Percentiles rank a stretch among this genome's conserved stretches.
These are phyloP conservation scores for Exophiala xenobiotica DNA, from an alignment of 2,329 filamentous ascomycete species.

Conservation along the genomic window DNA sequence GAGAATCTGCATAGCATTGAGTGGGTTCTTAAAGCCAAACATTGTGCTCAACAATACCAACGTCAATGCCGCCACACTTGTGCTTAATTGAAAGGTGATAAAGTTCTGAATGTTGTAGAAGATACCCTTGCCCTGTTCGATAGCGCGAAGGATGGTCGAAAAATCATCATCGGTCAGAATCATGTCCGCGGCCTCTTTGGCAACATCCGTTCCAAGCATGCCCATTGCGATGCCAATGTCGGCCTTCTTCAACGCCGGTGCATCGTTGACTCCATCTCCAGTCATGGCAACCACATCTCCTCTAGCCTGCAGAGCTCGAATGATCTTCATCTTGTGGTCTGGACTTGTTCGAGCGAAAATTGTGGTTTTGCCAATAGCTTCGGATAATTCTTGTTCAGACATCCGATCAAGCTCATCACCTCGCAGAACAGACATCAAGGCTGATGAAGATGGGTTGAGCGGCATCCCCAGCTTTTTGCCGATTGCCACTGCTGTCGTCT, in stretches of 20 bases:
- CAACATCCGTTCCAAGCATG: conserved; percentile 88
- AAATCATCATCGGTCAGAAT: conserved; percentile 88
- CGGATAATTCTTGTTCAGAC: conserved; percentile 78
- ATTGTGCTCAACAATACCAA: conserved; percentile 90
- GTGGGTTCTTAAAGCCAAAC: conserved; percentile 87
- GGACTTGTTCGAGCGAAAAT: conserved; percentile 96
- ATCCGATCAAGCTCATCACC: conserved; percentile 93
- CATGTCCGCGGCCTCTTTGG: conserved; percentile 90
- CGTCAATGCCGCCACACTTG: conserved; percentile 87
- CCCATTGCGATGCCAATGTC: conserved; percentile 99
- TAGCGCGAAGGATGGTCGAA: conserved; percentile 85
- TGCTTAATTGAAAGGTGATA: conserved; percentile 96
- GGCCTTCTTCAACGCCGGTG: conserved; percentile 91
- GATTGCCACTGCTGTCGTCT: conserved; percentile 91
- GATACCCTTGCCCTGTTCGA: conserved; percentile 98
- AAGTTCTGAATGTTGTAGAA: conserved; percentile 99
- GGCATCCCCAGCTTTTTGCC: conserved; percentile 94
- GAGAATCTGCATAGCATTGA: conserved; percentile 99
- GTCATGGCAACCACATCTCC: conserved; percentile 99
- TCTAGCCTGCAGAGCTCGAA: conserved; percentile 82
- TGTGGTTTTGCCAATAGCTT: conserved; percentile 82
- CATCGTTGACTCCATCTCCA: conserved; percentile 96
- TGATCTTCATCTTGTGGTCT: conserved; percentile 97
- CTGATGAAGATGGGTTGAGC: conserved; percentile 56
- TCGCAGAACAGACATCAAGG: conserved; percentile 66